Evolutionary conservation across 1,139 yeast genomes (phyloP).

Genomic region (Saccharomycopsis hybrid): DNA sequence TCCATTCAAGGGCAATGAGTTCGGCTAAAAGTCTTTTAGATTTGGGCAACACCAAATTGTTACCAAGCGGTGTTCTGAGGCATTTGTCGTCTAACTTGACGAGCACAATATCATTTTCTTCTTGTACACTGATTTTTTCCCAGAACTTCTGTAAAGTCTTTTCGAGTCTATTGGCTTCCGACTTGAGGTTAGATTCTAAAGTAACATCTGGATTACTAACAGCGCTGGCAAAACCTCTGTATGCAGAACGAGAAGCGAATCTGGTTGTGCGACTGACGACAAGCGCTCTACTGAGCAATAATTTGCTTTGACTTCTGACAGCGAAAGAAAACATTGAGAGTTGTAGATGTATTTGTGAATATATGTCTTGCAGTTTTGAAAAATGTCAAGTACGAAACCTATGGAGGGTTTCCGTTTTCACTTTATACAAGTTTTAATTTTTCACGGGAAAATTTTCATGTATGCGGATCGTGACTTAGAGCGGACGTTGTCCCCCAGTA

Average conservation of each 20-base stretch:
- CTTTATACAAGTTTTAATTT: too few relatives aligned
- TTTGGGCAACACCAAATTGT: slow-evolving; percentile 57
- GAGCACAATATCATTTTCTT: slow-evolving; percentile 29
- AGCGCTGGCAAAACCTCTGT: neutral
- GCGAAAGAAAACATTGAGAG: too few relatives aligned
- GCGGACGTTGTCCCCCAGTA: too few relatives aligned
- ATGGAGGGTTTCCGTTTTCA: too few relatives aligned
- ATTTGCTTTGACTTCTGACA: too few relatives aligned
- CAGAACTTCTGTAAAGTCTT: slow-evolving; percentile 76
- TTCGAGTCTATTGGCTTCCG: slow-evolving; percentile 67
- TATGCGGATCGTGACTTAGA: too few relatives aligned
- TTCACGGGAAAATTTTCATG: too few relatives aligned
- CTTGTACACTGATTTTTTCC: slow-evolving; percentile 61
- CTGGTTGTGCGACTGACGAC: neutral
- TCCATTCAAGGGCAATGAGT: slow-evolving; percentile 85
- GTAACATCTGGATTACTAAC: neutral
- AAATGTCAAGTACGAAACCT: too few relatives aligned
- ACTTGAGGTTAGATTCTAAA: slow-evolving; percentile 41
- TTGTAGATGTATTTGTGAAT: too few relatives aligned
- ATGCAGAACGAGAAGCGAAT: neutral
- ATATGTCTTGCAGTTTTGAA: too few relatives aligned
- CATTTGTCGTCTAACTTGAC: slow-evolving; percentile 71
- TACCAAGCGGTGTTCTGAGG: slow-evolving; percentile 79
- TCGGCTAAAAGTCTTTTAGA: slow-evolving; percentile 60
- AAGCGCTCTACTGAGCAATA: too few relatives aligned